Conservation (phyloP, 75 land plant species). For the Ceratopteris richardii region DNA sequence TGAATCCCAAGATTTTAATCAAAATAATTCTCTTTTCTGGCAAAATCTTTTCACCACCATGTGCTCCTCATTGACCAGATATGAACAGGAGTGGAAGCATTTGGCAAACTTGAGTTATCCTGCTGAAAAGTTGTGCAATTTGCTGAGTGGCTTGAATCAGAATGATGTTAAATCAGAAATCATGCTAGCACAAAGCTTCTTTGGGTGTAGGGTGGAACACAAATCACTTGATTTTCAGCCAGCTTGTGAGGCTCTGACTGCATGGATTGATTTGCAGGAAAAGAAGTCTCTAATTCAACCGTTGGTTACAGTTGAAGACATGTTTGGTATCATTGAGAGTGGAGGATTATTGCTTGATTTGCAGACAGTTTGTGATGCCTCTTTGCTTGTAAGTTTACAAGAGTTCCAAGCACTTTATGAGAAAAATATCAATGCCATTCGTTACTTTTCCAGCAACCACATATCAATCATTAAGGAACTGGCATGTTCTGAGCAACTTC, state of each 20-base stretch:
- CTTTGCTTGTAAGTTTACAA: conserved; percentile 7
- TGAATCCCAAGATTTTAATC: neutral
- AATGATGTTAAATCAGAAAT: conserved; percentile 1
- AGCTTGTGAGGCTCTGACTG: conserved; percentile 11
- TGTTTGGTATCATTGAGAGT: conserved; percentile 7
- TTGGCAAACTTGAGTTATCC: neutral
- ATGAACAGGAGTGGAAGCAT: conserved; percentile 1
- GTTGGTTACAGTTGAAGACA: conserved; percentile 6
- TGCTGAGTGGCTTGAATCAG: conserved; percentile 1
- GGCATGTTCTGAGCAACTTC: conserved; percentile 15
- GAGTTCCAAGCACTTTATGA: conserved; percentile 13
- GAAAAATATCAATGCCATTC: conserved; percentile 8
- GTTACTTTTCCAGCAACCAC: conserved; percentile 4
- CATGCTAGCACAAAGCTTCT: conserved; percentile 1
- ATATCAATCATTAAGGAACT: conserved; percentile 13
- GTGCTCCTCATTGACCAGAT: neutral
- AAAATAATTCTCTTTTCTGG: neutral
- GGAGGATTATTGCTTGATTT: conserved; percentile 3
- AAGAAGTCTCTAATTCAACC: conserved; percentile 7
- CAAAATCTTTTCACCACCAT: neutral
- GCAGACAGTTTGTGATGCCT: neutral
- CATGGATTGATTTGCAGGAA: conserved; percentile 17
- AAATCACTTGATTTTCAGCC: neutral
- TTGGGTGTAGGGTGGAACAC: neutral
- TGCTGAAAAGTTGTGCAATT: conserved; percentile 7